A percentile compares a stretch with the other conserved stretches of the same genome.
Conservation (phyloP, 2,329 filamentous ascomycete species). For the Fusarium globosum region DNA sequence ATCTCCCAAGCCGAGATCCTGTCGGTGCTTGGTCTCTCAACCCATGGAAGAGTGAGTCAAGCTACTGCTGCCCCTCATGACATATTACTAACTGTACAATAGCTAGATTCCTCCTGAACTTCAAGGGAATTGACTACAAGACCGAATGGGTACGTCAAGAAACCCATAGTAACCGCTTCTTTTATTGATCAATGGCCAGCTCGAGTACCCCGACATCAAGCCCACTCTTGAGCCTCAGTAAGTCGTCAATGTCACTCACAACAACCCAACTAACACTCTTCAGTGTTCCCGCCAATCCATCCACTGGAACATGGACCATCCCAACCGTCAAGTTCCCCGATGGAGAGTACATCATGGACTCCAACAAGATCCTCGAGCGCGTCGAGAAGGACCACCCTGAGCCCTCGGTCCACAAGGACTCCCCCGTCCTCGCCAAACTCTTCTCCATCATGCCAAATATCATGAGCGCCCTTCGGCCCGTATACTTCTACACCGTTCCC, state of each 20-base stretch:
- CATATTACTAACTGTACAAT: conserved; percentile 1
- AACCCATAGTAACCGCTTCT: no score
- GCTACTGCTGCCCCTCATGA: not conserved
- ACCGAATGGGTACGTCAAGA: conserved; percentile 67
- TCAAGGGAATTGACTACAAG: conserved; percentile 73
- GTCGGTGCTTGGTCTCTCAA: conserved; percentile 72
- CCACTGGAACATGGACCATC: conserved; percentile 47
- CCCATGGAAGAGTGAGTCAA: conserved; percentile 72
- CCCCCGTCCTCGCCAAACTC: conserved; percentile 59
- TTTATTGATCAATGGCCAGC: conserved; percentile 40
- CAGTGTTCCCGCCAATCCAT: conserved; percentile 35
- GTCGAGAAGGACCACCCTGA: conserved; percentile 70
- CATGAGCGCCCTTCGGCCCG: conserved; percentile 49
- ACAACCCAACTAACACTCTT: not conserved
- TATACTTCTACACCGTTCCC: conserved; percentile 62
- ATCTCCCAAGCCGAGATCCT: conserved; percentile 66
- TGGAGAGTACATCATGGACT: conserved; percentile 73
- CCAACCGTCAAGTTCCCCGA: conserved; percentile 67
- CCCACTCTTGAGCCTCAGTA: conserved; percentile 66
- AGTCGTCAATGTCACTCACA: conserved; percentile 25
- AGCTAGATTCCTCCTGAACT: conserved; percentile 76
- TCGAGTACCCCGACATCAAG: conserved; percentile 74
- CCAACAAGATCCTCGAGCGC: conserved; percentile 65
- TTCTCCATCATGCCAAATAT: conserved; percentile 52
- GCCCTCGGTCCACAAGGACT: conserved; percentile 68